These are phyloP conservation scores for Ophiostoma novo-ulmi DNA, from an alignment of 2,329 filamentous ascomycete species.

Conservation along the genomic window DNA sequence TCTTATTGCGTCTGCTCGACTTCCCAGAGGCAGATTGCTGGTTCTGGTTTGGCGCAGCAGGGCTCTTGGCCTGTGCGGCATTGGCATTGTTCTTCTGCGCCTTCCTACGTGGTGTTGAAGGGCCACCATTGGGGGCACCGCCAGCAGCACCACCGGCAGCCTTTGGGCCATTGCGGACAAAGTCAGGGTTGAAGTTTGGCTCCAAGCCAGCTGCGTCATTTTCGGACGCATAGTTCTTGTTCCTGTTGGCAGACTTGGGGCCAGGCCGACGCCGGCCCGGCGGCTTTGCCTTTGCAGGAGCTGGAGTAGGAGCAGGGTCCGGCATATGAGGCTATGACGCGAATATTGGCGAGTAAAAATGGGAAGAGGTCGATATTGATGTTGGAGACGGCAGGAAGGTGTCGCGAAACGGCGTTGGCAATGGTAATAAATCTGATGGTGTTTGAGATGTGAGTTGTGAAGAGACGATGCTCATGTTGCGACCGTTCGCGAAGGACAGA, in stretches of 20 bases:
- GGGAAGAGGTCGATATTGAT: neutral
- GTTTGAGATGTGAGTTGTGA: neutral
- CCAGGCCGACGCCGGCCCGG: conserved; percentile 41
- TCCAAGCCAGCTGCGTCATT: conserved; percentile 43
- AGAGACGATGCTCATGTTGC: conserved; percentile 17
- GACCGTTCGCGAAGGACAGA: conserved; percentile 15
- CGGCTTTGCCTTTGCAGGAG: conserved; percentile 30
- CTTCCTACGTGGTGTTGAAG: conserved; percentile 25
- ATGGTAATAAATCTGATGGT: conserved; percentile 10
- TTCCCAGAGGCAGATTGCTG: conserved; percentile 30
- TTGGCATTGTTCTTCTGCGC: conserved; percentile 8
- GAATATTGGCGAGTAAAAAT: neutral
- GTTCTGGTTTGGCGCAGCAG: conserved; percentile 29
- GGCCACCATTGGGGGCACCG: conserved; percentile 11
- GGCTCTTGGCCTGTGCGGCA: conserved; percentile 27
- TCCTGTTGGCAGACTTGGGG: conserved; percentile 36
- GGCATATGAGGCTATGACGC: conserved; percentile 33
- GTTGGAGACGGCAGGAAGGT: neutral
- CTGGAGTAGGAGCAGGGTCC: conserved; percentile 26
- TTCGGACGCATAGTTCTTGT: conserved; percentile 55
- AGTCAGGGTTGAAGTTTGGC: conserved; percentile 36
- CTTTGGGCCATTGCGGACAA: conserved; percentile 20
- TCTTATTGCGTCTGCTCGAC: conserved; percentile 31
- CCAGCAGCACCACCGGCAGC: conserved; percentile 8
- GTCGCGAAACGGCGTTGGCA: conserved; percentile 10